Evolutionary conservation across 23 red algal genomes (phyloP), one percentile per base, ranked within the genome.

Genomic region (Gracilaria domingensis): DNA sequence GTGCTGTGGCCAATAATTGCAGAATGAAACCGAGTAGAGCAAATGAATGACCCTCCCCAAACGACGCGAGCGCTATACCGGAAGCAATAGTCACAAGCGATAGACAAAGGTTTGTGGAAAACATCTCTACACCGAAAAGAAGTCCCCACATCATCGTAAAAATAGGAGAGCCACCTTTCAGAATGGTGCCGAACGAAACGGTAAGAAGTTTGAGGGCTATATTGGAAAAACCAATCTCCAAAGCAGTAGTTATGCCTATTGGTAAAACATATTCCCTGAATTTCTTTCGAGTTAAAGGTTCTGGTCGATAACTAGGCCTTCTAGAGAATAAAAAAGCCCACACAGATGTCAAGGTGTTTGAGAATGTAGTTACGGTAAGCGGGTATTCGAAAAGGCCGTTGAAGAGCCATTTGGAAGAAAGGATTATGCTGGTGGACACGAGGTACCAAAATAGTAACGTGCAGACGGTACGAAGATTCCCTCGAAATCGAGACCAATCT

Each of bases 191-290:
- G 75, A 99, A 96, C 12, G 97, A 94, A 1, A 99, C 97, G 18
- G 91, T 95, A 12, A 99, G 88, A 5, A 94, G 38, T 36, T 94
- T 90, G 16, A 99, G 86, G 16, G 97, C 93, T 29, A 95, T 77
- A 58, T 99, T 99, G 51, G 97, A 95, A 51, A 60, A 94, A 1
- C 97, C 97, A 67, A 99, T 99, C 82, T 99, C 97, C 38, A 95
- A 48, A 33, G 97, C 97, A 2, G 91, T 96, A n/a, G 91, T 77
- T 13, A 95, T 80, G 18, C 91, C 94, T 54, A 99, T 95, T 60
- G 97, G 93, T 18, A 99, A 56, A 49, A 99, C 87, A 65, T 92
- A 98, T 59, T 69, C 54, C 38, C 79, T 82, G 57, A 91, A 93
- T 51, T 83, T 86, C 80, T 88, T 88, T 36, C 80, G 56, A 40